phyloP scores from a whole-genome alignment of 306 rosid species.

The Lupinus albus region DNA sequence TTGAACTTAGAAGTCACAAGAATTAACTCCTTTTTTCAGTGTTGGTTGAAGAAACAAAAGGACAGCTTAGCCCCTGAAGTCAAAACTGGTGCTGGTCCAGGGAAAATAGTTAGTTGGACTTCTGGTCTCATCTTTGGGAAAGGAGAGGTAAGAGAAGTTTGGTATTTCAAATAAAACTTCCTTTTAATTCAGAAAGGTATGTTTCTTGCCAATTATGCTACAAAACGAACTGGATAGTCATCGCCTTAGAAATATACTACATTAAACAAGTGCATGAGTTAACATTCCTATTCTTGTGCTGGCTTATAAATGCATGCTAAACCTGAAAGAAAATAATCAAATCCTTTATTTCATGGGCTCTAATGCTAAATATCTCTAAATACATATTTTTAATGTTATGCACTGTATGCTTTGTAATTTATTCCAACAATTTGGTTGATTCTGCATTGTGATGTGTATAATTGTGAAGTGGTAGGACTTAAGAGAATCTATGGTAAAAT shows the following conservation, averaged over 20 bases:
- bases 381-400: neutral
- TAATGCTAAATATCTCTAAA: constrained; percentile 16
- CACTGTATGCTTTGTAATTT: neutral
- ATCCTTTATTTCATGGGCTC: constrained; percentile 1
- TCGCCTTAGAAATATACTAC: neutral
- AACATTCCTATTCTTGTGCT: constrained; percentile 17
- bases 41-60: constrained; percentile 99
- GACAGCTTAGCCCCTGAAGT: constrained; percentile 72
- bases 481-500: neutral
- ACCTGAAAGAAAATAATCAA: constrained; percentile 32
- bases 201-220: constrained; percentile 1
- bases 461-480: neutral
- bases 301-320: constrained; percentile 26
- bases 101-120: constrained; percentile 67
- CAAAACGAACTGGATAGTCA: constrained; percentile 15
- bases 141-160: constrained; percentile 70
- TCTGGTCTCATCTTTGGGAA: constrained; percentile 91
- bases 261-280: constrained; percentile 18
- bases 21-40: constrained; percentile 51
- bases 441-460: neutral
- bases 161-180: neutral
- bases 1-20: constrained; percentile 4
- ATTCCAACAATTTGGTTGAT: neutral
- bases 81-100: constrained; percentile 47
- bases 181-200: constrained; percentile 3